Evolutionary conservation across 148 eudicot genomes (phyloP).

Genomic region (Polygonum maritimum): DNA sequence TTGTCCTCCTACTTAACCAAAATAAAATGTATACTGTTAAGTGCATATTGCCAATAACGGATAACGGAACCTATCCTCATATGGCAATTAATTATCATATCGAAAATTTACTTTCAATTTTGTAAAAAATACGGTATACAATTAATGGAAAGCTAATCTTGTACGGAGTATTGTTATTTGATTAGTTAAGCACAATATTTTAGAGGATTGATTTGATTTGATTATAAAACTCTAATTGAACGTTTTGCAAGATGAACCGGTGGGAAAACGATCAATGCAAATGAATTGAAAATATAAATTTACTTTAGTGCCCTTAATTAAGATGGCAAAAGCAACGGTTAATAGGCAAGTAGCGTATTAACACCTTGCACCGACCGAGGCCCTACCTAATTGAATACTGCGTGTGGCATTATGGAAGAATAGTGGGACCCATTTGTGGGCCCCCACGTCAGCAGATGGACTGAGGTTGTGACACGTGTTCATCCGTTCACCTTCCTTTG

Average conservation of each 20-base stretch:
- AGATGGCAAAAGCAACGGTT: neutral
- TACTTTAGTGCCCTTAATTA: neutral
- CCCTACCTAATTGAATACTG: neutral
- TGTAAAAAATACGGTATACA: neutral
- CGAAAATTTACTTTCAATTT: neutral
- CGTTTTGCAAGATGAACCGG: neutral
- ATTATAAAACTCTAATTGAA: too few species aligned
- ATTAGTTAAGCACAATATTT: neutral
- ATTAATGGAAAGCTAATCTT: neutral
- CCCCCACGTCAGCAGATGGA: neutral
- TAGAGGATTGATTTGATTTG: neutral
- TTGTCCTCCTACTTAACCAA: too few species aligned
- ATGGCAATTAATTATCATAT: neutral
- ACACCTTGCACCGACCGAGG: neutral
- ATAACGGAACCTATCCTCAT: neutral
- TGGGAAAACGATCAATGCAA: too few species aligned
- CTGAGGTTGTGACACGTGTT: neutral
- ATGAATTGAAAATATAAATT: neutral
- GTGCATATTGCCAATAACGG: too few species aligned
- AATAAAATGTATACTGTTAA: too few species aligned
- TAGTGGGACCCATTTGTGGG: neutral
- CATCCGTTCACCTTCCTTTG: too few species aligned
- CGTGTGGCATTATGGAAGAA: neutral
- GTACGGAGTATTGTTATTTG: neutral
- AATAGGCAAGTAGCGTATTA: neutral